Base-by-base conservation (phyloP, 2,329 filamentous ascomycete genomes). In the Rhynchosporium secalis region DNA sequence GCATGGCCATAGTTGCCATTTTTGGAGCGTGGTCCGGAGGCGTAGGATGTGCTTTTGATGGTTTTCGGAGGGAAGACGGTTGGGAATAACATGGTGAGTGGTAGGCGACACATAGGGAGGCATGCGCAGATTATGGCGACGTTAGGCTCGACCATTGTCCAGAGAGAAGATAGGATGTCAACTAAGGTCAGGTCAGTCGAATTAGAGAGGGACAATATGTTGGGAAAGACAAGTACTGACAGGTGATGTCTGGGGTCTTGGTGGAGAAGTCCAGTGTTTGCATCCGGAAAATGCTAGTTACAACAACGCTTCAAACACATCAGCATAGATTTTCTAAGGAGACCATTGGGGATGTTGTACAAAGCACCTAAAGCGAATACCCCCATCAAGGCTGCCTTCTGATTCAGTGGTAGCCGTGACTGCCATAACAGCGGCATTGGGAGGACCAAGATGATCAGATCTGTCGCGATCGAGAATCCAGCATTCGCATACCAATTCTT, bases 401-500 rank as follows among this genome's bases (percentile, higher is more conserved):
- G 63, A 31, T 62, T 63, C 33, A 61, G 29, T 12, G 71, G 70
- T 15, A 76, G 62, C 28, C 70, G 67, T 20, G 75, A 65, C 6
- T 65, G 67, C 61, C 71, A 72, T 38, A 76, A 68, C 3, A 75
- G 65, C 1, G 73, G 71, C 58, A 76, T 71, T 1, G 75, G 74
- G 36, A 76, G 65, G 13, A 72, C 48, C 43, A 76, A 65, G 57
- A 77, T 74, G 12, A 74, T 64, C 8, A 75, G 45, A 56, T 77
- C 75, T 7, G 72, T 73, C 12, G 71, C 41, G 41, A 77, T 75
- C 26, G 75, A 75, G 65, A 74, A 72, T 3, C 72, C 68, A 9
- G 73, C 80, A 65, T 82, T 82, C 49, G 78, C 76, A 61, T 80
- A 78, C 80, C 81, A 84, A 63, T 79, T 78, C 5, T 71, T 72